Conservation (phyloP, 2,329 filamentous ascomycete species). For the Nemania sp. region DNA sequence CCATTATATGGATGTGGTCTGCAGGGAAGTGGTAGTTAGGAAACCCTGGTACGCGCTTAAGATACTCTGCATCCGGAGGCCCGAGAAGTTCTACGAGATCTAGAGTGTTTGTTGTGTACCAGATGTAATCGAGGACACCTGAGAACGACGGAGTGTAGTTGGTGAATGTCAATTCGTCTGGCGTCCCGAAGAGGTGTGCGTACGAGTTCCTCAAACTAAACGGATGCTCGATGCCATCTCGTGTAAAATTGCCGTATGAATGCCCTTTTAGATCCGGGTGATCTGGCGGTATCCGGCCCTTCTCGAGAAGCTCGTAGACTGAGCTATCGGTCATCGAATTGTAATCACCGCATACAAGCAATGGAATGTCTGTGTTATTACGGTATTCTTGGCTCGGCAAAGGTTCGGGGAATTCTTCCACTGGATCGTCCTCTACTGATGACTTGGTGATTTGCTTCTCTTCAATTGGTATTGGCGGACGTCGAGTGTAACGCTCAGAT, state of each 20-base stretch:
- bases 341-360: conserved; percentile 94
- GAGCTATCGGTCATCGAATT: conserved; percentile 90
- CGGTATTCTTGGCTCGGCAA: conserved; percentile 88
- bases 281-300: conserved; percentile 80
- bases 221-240: conserved; percentile 91
- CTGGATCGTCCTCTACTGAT: conserved; percentile 59
- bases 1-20: conserved; percentile 90
- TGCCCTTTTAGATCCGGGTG: conserved; percentile 84
- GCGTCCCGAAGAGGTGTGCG: conserved; percentile 81
- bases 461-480: conserved; percentile 74
- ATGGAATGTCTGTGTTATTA: conserved; percentile 86
- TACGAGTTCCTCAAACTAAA: conserved; percentile 96
- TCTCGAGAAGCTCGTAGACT: conserved; percentile 89
- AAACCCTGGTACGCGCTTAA: conserved; percentile 89
- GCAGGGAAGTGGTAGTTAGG: conserved; percentile 95
- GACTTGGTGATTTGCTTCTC: conserved; percentile 77
- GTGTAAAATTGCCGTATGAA: conserved; percentile 93
- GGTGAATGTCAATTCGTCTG: conserved; percentile 89
- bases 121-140: conserved; percentile 95
- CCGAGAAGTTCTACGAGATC: conserved; percentile 87
- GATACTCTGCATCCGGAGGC: conserved; percentile 85
- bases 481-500: conserved; percentile 85
- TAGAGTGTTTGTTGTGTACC: conserved; percentile 92
- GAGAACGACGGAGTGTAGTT: conserved; percentile 97
- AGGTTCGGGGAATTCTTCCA: conserved; percentile 71